Evolutionary conservation across 495 filamentous ascomycete species (phyloP).

Genomic region (Evansstolkia leycettana): DNA sequence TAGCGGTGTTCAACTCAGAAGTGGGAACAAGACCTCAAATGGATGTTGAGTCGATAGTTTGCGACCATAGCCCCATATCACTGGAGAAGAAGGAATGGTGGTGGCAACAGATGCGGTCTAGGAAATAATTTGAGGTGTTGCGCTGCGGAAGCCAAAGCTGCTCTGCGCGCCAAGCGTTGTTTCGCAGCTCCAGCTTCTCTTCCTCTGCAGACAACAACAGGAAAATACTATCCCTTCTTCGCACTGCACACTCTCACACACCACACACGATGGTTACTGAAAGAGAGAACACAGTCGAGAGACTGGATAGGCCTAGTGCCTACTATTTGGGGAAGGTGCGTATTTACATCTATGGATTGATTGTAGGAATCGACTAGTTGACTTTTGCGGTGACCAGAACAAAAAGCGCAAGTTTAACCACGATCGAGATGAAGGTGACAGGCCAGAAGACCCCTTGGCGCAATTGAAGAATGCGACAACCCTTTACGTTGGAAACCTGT

Average conservation of each 20-base stretch:
- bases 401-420: slow-evolving; percentile 50
- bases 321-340: slow-evolving; percentile 72
- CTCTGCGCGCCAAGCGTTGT: neutral
- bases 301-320: slow-evolving; percentile 79
- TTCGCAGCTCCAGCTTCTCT: too few species aligned
- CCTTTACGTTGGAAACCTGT: slow-evolving; percentile 96
- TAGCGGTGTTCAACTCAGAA: too few species aligned
- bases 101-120: neutral
- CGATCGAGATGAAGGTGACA: slow-evolving; percentile 44
- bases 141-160: neutral
- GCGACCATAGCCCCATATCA: too few species aligned
- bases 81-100: too few species aligned
- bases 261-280: slow-evolving; percentile 11
- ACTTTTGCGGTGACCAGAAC: too few species aligned
- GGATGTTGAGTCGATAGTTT: neutral
- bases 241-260: slow-evolving; percentile 1
- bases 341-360: neutral
- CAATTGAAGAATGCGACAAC: slow-evolving; percentile 80
- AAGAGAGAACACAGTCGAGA: slow-evolving; percentile 55
- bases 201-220: too few species aligned
- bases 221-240: slow-evolving; percentile 1
- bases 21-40: too few species aligned
- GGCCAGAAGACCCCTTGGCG: slow-evolving; percentile 48
- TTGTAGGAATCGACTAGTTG: neutral
- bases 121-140: slow-evolving; percentile 1